Evolutionary conservation across 257 asterid species (phyloP).

Genomic region (Schizonepeta tenuifolia): DNA sequence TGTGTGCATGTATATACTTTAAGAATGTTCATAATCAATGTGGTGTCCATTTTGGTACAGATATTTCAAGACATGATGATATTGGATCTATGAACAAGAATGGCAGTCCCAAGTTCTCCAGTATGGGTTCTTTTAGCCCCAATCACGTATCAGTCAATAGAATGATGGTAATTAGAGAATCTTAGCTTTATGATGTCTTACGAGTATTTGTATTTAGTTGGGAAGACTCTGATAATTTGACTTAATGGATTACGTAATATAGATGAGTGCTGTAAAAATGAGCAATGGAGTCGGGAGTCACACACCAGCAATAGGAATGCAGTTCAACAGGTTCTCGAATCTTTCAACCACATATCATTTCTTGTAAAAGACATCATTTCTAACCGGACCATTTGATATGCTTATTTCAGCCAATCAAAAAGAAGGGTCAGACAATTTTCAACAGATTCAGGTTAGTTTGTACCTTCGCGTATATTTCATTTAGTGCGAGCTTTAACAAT

Average conservation of each 20-base stretch:
- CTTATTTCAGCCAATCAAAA: conserved; percentile 50
- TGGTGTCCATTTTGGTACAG: conserved; percentile 41
- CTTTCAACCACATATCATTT: conserved; percentile 24
- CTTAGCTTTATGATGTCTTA: conserved; percentile 17
- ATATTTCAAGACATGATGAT: conserved; percentile 43
- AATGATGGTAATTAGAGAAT: conserved; percentile 39
- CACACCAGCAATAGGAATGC: conserved; percentile 47
- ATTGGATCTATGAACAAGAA: conserved; percentile 39
- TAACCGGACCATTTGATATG: conserved; percentile 30
- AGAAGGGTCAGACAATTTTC: conserved; percentile 55
- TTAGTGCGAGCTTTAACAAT: conserved; percentile 14
- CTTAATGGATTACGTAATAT: conserved; percentile 35
- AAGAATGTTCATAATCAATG: conserved; percentile 14
- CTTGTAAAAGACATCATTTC: conserved; percentile 1
- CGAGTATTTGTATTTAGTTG: conserved; percentile 13
- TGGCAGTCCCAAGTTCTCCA: conserved; percentile 44
- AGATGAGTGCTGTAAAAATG: conserved; percentile 50
- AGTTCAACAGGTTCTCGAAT: conserved; percentile 50
- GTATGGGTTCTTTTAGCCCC: conserved; percentile 37
- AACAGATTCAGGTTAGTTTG: conserved; percentile 67
- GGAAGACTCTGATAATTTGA: conserved; percentile 21
- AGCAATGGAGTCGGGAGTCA: conserved; percentile 50
- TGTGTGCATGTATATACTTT: background rate
- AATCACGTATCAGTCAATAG: conserved; percentile 43
- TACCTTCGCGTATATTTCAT: conserved; percentile 2